Base-by-base conservation (phyloP, 495 filamentous ascomycete species). In the Neurospora sp. region DNA sequence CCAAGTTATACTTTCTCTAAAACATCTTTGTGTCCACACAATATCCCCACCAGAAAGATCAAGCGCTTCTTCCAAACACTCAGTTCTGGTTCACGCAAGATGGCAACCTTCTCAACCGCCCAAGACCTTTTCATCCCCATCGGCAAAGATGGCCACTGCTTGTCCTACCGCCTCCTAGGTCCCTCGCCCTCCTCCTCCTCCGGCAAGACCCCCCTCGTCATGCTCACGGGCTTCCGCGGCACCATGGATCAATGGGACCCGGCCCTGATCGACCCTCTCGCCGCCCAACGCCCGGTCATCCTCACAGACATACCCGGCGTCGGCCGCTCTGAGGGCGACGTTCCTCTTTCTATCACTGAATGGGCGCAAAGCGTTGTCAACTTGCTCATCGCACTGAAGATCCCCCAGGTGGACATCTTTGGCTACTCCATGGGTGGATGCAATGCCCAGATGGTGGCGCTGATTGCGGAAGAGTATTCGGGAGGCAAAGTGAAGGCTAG, bases 341-440 rank as follows among this genome's bases (percentile, higher is more conserved):
- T 80, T 38, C 78, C 76, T 22, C 69, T 73, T 16, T 78, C 72
- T 2, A 71, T 68, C 39, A 20, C 70, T 38, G 78, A 69, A 3
- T 80, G 78, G 78, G 81, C 84, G 7, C 87, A 87, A 75, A 92
- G 93, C 75, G 80, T 93, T 27, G 81, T 87, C 38, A 88, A 86
- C 5, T 87, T 92, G 20, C 86, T 91, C 38, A 74, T 83, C 16
- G 87, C 82, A 1, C 70, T 94, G 75, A 83, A 83, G 2, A 85
- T 88, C n/a, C 88, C 88, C 76, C 88, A 87, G 69, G 83, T 93
- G n/a, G 78, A 80, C 72, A 72, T 80, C 22, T 68, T 80, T 5
- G 78, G 78, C 12, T 80, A 73, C 73, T 80, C 78, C 38, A 77
- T 80, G 78, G 78, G 78, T 39, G 78, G 78, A 10, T 74, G 70